These are phyloP conservation scores for Trebouxia gelatinosa DNA, from an alignment of 163 green algal species.

Conservation along the genomic window DNA sequence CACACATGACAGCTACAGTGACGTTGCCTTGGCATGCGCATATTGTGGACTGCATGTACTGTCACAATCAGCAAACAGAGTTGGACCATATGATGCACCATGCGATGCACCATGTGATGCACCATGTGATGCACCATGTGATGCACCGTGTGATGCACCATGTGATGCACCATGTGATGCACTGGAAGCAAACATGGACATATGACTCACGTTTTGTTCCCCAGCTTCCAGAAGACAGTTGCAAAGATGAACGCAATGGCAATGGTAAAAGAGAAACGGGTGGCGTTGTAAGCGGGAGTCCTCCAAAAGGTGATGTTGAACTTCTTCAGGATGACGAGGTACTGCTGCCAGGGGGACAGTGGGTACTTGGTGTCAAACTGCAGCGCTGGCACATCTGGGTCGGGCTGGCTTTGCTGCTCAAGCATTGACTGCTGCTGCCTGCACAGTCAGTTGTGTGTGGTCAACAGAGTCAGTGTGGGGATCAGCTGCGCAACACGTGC, in stretches of 20 bases:
- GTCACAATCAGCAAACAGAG: no score
- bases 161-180: no score
- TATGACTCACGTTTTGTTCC: slow-evolving; percentile 22
- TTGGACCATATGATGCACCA: no score
- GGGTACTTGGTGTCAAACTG: slow-evolving; percentile 32
- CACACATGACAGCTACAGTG: no score
- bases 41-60: no score
- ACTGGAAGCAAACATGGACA: background rate
- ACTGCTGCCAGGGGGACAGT: slow-evolving; percentile 17
- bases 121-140: no score
- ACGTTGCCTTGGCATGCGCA: no score
- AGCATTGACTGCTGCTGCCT: slow-evolving; percentile 12
- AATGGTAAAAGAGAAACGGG: slow-evolving; percentile 31
- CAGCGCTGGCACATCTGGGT: background rate
- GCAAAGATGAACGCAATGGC: slow-evolving; percentile 38
- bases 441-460: background rate
- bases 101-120: no score
- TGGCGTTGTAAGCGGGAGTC: slow-evolving; percentile 36
- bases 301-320: slow-evolving; percentile 34
- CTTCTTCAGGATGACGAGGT: background rate
- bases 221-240: slow-evolving; percentile 39
- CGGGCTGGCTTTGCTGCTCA: background rate
- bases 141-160: no score
- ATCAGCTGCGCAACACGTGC: no score
- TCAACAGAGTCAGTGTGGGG: no score